A percentile compares a stretch with the other conserved stretches of the same genome.
Evolutionary conservation across 169 alveolate genomes (phyloP).

Genomic region (Plasmodium inui): DNA sequence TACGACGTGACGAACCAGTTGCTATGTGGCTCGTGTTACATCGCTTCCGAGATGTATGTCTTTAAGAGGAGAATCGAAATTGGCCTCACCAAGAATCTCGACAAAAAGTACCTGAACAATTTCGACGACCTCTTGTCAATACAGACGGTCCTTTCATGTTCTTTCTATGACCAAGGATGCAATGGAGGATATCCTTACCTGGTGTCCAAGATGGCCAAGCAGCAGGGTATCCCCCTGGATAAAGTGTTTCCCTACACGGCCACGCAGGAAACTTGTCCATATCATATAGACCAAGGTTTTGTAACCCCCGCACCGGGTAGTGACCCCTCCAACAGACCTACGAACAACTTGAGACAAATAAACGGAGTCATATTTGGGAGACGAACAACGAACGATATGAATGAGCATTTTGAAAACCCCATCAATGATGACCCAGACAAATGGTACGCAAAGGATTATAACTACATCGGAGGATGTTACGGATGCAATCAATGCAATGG

Average conservation of each 20-base stretch:
- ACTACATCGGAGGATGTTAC: slow-evolving; percentile 91
- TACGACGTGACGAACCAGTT: slow-evolving; percentile 85
- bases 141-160: slow-evolving; percentile 76
- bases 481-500: slow-evolving; percentile 84
- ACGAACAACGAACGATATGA: background rate
- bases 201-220: slow-evolving; percentile 89
- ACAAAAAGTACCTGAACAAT: slow-evolving; percentile 73
- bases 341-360: background rate
- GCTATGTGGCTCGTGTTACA: slow-evolving; percentile 97
- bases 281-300: slow-evolving; percentile 4
- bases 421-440: slow-evolving; percentile 10
- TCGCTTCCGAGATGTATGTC: slow-evolving; percentile 89
- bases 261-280: slow-evolving; percentile 24
- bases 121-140: slow-evolving; percentile 76
- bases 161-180: slow-evolving; percentile 89
- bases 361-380: background rate
- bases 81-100: slow-evolving; percentile 81
- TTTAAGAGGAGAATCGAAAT: slow-evolving; percentile 92
- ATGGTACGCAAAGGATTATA: slow-evolving; percentile 83
- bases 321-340: background rate
- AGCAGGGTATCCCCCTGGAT: slow-evolving; percentile 86
- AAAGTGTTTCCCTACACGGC: slow-evolving; percentile 76
- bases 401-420: background rate
- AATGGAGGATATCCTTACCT: slow-evolving; percentile 93
- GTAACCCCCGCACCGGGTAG: background rate